phyloP scores from a whole-genome alignment of 331 rosid genomes.

The Cydonia oblonga region DNA sequence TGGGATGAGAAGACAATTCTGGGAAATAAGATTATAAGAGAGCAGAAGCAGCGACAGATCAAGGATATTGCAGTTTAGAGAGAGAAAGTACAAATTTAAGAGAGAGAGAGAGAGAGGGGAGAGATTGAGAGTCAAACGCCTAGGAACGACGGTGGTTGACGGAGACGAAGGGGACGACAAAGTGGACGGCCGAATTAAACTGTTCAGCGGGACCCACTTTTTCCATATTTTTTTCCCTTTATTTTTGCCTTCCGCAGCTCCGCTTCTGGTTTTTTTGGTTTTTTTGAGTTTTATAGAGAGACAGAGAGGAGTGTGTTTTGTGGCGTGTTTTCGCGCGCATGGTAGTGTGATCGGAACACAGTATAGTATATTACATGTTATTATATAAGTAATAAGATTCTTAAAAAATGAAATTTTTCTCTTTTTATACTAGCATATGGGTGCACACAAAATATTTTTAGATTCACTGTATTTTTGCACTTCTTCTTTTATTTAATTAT shows the following conservation, averaged over 20 bases:
- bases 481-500: no score
- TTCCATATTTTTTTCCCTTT: not conserved
- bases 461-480: not conserved
- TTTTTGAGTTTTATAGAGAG: no score
- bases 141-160: conserved; percentile 54
- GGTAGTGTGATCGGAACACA: no score
- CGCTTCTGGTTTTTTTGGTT: not conserved
- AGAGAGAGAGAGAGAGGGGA: not conserved
- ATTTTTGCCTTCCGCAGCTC: not conserved
- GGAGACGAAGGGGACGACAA: conserved; percentile 82
- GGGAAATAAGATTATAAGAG: conserved; percentile 18
- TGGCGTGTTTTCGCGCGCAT: conserved; percentile 7
- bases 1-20: conserved; percentile 28
- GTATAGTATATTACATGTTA: no score
- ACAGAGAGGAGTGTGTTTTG: not conserved
- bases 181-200: conserved; percentile 60
- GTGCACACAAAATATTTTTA: no score
- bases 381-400: no score
- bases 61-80: not conserved
- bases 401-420: no score
- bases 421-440: no score
- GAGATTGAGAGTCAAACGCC: conserved; percentile 44
- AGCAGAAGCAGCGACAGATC: conserved; percentile 16
- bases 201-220: conserved; percentile 4
- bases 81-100: not conserved